Base-by-base conservation (phyloP, 2,329 filamentous ascomycete genomes). In the Graphilbum ipis-grandicollis region DNA sequence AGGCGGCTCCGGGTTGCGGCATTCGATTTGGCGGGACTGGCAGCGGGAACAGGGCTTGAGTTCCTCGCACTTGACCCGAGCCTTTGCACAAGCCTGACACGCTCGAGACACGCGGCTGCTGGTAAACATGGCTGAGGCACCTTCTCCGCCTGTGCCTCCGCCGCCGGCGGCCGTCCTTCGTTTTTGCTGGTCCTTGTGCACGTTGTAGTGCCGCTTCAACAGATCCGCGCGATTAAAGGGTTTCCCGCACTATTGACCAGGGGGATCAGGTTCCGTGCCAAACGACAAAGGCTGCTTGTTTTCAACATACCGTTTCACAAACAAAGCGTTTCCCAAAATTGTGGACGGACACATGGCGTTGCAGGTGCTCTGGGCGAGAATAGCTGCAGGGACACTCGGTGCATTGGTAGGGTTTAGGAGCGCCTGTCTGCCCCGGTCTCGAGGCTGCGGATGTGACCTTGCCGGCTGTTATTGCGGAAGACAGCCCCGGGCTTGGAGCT, bases 31-130 rank as follows among this genome's bases (percentile, higher is more conserved):
- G 30, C 65, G 58, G 35, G 52, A 59, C 34, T 60, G 54, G 43
- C 66, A 70, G 23, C 66, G 58, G 18, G 60, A 58, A 44, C 66
- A 70, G 23, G 66, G 66, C 49, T 70, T 69, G 17, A 54, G 47
- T 37, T 70, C 66, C 41, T 69, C 65, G 41, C 66, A 70, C 45
- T 69, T 70, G 30, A 69, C 64, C 10, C 66, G 55, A 9, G 66
- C 66, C 22, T 57, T 51, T 8, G 66, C 65, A 42, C 66, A 70
- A 12, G 62, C 52, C 26, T 60, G 58, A 42, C 66, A 70, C n/a
- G 66, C 66, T 41, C 68, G 64, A 13, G 61, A 63, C 13, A 70
- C 66, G n/a, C 66, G 62, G 19, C 10, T n/a, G 14, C 26, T 28
- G 26, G 6, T 13, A n/a, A 13, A 28, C 12, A 13, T 12, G 26